These are phyloP conservation scores for Plenodomus biglobosus DNA, from an alignment of 2,329 filamentous ascomycete species.

Conservation along the genomic window DNA sequence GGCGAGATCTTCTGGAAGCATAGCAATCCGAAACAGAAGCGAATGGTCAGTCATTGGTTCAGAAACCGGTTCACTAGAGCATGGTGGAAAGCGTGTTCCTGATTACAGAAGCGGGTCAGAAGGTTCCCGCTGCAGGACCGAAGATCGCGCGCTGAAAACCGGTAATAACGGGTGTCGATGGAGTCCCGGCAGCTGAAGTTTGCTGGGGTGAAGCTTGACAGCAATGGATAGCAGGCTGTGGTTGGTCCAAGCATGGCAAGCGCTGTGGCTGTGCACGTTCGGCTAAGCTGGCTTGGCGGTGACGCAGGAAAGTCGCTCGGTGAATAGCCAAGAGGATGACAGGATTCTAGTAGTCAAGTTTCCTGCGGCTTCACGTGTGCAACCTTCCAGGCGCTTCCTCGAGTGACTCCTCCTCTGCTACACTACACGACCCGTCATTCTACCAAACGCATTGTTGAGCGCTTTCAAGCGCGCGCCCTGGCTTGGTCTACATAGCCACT, in stretches of 20 bases:
- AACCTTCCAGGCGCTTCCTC: constrained; percentile 4
- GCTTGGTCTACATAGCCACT: constrained; percentile 22
- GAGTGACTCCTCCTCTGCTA: constrained; percentile 9
- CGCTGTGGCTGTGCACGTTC: neutral
- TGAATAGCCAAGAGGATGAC: neutral
- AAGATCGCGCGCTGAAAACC: neutral
- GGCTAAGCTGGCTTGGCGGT: neutral
- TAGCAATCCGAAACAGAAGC: constrained; percentile 15
- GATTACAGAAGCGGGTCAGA: constrained; percentile 2
- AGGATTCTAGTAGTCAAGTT: neutral
- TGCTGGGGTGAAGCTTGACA: neutral
- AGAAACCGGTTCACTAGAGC: constrained; percentile 5
- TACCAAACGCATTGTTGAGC: constrained; percentile 18
- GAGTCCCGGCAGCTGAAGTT: neutral
- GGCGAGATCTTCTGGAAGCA: constrained; percentile 19
- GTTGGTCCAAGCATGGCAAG: neutral
- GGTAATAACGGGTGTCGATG: neutral
- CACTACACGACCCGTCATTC: neutral
- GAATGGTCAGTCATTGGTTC: constrained; percentile 17
- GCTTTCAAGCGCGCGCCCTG: constrained; percentile 28
- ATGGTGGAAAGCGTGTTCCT: constrained; percentile 18
- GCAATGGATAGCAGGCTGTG: neutral
- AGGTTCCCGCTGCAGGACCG: neutral
- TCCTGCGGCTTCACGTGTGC: constrained; percentile 6
- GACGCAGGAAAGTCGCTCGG: neutral